phyloP scores from a whole-genome alignment of 2,329 filamentous ascomycete species.

The Coniochaeta prunicola region DNA sequence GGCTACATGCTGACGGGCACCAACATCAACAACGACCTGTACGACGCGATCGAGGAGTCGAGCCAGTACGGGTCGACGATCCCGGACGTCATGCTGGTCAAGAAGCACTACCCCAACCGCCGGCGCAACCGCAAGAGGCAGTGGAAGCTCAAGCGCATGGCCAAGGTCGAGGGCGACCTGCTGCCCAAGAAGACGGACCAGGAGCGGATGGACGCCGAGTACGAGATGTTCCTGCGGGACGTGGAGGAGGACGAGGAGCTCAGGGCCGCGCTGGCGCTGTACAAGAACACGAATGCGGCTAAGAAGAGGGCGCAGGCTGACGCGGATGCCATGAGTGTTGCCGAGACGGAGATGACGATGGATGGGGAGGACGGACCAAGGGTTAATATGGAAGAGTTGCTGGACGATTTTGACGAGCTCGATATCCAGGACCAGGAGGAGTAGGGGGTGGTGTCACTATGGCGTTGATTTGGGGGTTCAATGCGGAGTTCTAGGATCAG shows the following conservation, averaged over 20 bases:
- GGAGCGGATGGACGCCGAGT: conserved; percentile 83
- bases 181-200: conserved; percentile 82
- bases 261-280: conserved; percentile 74
- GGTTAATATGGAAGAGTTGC: conserved; percentile 71
- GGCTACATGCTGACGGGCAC: conserved; percentile 87
- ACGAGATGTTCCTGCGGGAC: conserved; percentile 94
- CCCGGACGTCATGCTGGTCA: conserved; percentile 89
- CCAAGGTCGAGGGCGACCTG: conserved; percentile 80
- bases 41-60: conserved; percentile 73
- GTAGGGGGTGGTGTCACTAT: not conserved
- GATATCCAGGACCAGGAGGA: conserved; percentile 50
- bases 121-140: conserved; percentile 77
- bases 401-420: conserved; percentile 92
- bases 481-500: not conserved
- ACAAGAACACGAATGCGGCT: conserved; percentile 56
- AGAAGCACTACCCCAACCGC: conserved; percentile 84
- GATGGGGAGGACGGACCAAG: conserved; percentile 58
- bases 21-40: conserved; percentile 87
- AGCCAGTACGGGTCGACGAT: conserved; percentile 70
- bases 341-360: conserved; percentile 47
- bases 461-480: not conserved
- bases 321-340: conserved; percentile 54
- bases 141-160: conserved; percentile 95
- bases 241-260: conserved; percentile 94
- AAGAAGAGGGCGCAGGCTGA: conserved; percentile 25